Percentiles rank a stretch among this genome's conserved stretches.
Evolutionary conservation across 108 stramenopile species (phyloP).

Genomic region (Cyclotella sp.): DNA sequence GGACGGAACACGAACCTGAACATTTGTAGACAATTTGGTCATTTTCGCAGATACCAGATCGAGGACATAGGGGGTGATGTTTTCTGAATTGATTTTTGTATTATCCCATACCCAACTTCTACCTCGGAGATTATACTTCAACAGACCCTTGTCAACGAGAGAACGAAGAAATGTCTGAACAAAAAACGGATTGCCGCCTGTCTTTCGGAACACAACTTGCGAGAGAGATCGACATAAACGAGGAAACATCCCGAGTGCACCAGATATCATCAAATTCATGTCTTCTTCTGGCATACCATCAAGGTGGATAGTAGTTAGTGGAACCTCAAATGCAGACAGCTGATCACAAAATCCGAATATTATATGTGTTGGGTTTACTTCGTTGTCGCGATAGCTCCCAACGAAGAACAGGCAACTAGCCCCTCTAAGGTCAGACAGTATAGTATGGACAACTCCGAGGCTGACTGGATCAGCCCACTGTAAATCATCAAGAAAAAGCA

Average conservation of each 20-base stretch:
- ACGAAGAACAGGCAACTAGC: conserved; percentile 36
- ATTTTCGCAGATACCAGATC: conserved; percentile 56
- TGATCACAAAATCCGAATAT: conserved; percentile 9
- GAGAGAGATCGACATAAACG: conserved; percentile 32
- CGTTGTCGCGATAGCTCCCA: conserved; percentile 50
- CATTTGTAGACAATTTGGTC: conserved; percentile 14
- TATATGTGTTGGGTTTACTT: conserved; percentile 20
- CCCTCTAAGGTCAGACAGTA: conserved; percentile 36
- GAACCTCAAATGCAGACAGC: conserved; percentile 17
- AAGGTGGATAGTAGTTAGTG: conserved; percentile 10
- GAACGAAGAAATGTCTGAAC: conserved; percentile 54
- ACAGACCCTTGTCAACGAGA: conserved; percentile 39
- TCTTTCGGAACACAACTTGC: conserved; percentile 31
- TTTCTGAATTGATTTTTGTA: conserved; percentile 28
- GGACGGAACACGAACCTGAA: background rate
- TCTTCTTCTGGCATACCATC: conserved; percentile 31
- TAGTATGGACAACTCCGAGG: conserved; percentile 32
- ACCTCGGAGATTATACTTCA: conserved; percentile 45
- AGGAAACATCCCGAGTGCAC: conserved; percentile 38
- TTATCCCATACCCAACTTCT: conserved; percentile 64
- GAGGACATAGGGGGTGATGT: conserved; percentile 60
- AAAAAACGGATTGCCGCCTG: conserved; percentile 54
- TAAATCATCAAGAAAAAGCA: conserved; percentile 48
- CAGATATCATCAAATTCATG: conserved; percentile 46
- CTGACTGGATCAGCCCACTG: conserved; percentile 46